Evolutionary conservation across 1,284 basidiomycete genomes (phyloP).

Genomic region (Pyrrhoderma lamaoense): DNA sequence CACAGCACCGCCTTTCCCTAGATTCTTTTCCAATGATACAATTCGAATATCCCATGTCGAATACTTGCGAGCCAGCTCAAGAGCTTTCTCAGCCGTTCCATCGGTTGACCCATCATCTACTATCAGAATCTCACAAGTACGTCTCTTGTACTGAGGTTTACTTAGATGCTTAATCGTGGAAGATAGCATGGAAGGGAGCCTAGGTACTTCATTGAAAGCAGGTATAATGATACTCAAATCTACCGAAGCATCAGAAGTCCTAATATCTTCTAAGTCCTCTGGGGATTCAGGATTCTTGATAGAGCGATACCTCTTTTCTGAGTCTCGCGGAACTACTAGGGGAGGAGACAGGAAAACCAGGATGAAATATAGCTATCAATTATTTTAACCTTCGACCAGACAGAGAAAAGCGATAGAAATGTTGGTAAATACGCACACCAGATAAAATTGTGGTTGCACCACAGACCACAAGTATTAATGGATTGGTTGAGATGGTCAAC

Average conservation of each 20-base stretch:
- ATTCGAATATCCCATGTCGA: slow-evolving; percentile 59
- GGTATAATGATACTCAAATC: slow-evolving; percentile 81
- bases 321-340: slow-evolving; percentile 51
- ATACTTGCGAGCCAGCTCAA: slow-evolving; percentile 54
- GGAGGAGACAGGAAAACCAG: slow-evolving; percentile 64
- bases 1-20: slow-evolving; percentile 90
- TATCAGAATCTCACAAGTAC: slow-evolving; percentile 74
- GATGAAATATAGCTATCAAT: slow-evolving; percentile 48
- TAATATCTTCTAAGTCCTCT: slow-evolving; percentile 46
- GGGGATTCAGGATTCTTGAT: slow-evolving; percentile 29
- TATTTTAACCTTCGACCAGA: too few relatives aligned
- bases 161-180: slow-evolving; percentile 60
- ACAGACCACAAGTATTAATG: too few relatives aligned
- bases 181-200: slow-evolving; percentile 77
- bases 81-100: slow-evolving; percentile 57
- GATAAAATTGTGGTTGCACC: too few relatives aligned
- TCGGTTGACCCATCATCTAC: slow-evolving; percentile 88
- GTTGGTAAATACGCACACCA: too few relatives aligned
- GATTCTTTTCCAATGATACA: slow-evolving; percentile 70
- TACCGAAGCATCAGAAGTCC: slow-evolving; percentile 38
- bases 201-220: slow-evolving; percentile 81
- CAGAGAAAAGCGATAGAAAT: too few relatives aligned
- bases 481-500: too few relatives aligned
- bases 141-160: slow-evolving; percentile 29
- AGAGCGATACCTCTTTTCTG: slow-evolving; percentile 61